These are phyloP conservation scores for Pseudogymnoascus sp. DNA, from an alignment of 2,329 filamentous ascomycete genomes.

Conservation along the genomic window DNA sequence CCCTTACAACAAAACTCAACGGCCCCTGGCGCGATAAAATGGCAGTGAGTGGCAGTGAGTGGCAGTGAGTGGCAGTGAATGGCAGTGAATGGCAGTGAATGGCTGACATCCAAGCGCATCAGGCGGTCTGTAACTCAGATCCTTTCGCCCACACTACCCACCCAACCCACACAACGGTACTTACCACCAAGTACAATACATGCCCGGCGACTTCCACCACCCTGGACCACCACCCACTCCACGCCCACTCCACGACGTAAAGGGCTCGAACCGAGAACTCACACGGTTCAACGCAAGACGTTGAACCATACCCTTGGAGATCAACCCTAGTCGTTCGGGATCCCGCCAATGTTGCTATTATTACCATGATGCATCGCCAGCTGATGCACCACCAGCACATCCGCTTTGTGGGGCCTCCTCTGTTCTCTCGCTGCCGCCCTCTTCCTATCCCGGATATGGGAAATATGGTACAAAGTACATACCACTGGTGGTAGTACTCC, in stretches of 20 bases:
- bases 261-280: background rate
- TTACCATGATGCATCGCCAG: slow-evolving; percentile 3
- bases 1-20: background rate
- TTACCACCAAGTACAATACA: background rate
- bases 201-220: background rate
- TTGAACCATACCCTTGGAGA: slow-evolving; percentile 6
- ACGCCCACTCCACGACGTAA: background rate
- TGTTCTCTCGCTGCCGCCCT: background rate
- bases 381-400: slow-evolving; percentile 5
- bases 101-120: background rate
- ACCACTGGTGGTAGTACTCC: background rate
- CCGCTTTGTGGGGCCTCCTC: background rate
- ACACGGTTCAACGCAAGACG: background rate
- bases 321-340: slow-evolving; percentile 2
- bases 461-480: background rate
- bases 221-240: background rate
- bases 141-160: background rate
- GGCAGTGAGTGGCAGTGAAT: background rate
- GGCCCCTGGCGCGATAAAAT: background rate
- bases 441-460: slow-evolving; percentile 4
- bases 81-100: background rate
- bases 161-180: background rate
- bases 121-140: background rate
- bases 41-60: background rate
- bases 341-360: background rate